Conservation (phyloP, 1,139 yeast genomes). For the Hemisphaericaspora subhashii region DNA sequence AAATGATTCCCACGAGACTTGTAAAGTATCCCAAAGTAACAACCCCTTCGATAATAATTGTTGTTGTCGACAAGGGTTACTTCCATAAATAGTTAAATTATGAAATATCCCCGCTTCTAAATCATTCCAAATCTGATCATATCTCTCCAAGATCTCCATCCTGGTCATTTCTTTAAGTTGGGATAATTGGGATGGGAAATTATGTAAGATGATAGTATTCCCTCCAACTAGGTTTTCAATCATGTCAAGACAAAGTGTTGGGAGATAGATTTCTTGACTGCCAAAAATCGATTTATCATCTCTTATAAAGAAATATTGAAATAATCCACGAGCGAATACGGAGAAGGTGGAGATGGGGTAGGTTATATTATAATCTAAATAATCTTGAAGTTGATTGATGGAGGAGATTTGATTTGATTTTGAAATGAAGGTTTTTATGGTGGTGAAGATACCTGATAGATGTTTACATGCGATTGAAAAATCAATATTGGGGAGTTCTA, state of each 20-base stretch:
- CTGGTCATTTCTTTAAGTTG: slow-evolving; percentile 16
- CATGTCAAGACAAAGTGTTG: slow-evolving; percentile 18
- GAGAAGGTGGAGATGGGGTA: slow-evolving; percentile 32
- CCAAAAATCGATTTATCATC: slow-evolving; percentile 58
- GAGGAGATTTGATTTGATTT: slow-evolving; percentile 25
- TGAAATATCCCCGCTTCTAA: slow-evolving; percentile 54
- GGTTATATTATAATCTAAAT: slow-evolving; percentile 33
- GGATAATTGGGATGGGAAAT: slow-evolving; percentile 25
- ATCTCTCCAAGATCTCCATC: slow-evolving; percentile 10
- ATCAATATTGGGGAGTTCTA: slow-evolving; percentile 31
- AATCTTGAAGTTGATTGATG: slow-evolving; percentile 36
- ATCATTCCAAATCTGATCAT: slow-evolving; percentile 19
- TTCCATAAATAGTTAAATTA: slow-evolving; percentile 56
- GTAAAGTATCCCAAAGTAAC: slow-evolving; percentile 76
- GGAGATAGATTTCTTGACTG: slow-evolving; percentile 18
- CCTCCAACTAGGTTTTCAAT: slow-evolving; percentile 29
- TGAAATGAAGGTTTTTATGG: slow-evolving; percentile 25
- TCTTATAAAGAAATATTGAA: slow-evolving; percentile 59
- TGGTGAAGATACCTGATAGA: slow-evolving; percentile 35
- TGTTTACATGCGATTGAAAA: slow-evolving; percentile 28
- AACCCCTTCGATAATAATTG: slow-evolving; percentile 61
- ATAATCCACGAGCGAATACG: slow-evolving; percentile 59
- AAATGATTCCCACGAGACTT: slow-evolving; percentile 60
- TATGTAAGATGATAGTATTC: slow-evolving; percentile 23
- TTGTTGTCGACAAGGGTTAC: slow-evolving; percentile 81